These are phyloP conservation scores for Sarocladium strictum DNA, from an alignment of 2,329 filamentous ascomycete genomes.

Conservation along the genomic window DNA sequence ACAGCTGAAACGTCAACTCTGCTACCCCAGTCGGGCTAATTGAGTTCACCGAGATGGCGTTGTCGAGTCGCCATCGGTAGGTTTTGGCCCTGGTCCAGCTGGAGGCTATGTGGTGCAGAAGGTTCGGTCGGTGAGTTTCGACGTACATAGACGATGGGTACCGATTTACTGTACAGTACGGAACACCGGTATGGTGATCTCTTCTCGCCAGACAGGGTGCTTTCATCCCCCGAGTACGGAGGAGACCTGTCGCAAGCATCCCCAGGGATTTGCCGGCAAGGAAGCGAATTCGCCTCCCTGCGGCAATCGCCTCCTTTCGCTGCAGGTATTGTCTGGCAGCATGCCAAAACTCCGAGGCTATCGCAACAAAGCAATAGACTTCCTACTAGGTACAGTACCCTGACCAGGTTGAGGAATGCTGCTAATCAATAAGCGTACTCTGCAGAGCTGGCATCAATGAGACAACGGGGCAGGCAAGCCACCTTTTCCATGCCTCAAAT, in stretches of 20 bases:
- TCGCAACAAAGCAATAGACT: not conserved
- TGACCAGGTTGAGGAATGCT: not conserved
- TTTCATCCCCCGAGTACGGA: not conserved
- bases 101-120: not conserved
- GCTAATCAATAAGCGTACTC: not conserved
- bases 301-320: not conserved
- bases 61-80: no score
- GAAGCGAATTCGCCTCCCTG: not conserved
- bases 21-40: not conserved
- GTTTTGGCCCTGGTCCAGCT: constrained; percentile 4
- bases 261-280: not conserved
- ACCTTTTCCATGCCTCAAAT: not conserved
- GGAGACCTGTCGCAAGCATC: not conserved
- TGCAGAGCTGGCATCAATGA: not conserved
- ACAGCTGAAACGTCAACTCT: not conserved
- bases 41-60: not conserved
- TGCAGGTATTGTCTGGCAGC: not conserved
- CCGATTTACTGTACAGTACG: no score
- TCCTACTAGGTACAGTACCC: no score
- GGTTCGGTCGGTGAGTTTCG: not conserved
- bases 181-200: not conserved
- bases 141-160: not conserved
- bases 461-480: constrained; percentile 2
- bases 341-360: no score
- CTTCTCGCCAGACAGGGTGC: not conserved